phyloP scores from a whole-genome alignment of 2,329 filamentous ascomycete genomes.

The Akanthomyces muscarius region DNA sequence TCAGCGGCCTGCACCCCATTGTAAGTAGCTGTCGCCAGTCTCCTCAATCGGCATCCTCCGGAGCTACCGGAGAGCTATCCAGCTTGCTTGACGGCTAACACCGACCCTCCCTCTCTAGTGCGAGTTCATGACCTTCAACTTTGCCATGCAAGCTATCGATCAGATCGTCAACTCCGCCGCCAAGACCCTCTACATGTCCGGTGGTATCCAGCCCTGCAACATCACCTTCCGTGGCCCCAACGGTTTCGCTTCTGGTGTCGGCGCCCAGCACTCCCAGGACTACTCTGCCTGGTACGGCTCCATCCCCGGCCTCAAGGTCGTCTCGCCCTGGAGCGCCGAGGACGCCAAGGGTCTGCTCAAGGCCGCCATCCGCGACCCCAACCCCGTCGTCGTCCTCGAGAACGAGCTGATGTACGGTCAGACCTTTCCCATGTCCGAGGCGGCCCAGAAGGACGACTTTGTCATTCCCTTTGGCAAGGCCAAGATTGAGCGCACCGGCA shows the following conservation, averaged over 20 bases:
- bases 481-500: constrained; percentile 95
- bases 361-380: constrained; percentile 95
- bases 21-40: constrained; percentile 52
- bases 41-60: background rate
- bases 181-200: constrained; percentile 99
- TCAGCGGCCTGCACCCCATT: constrained; percentile 90
- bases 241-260: constrained; percentile 94
- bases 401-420: constrained; percentile 92
- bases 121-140: constrained; percentile 99
- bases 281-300: constrained; percentile 99
- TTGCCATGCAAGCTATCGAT: constrained; percentile 99
- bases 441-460: constrained; percentile 92
- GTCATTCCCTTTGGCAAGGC: constrained; percentile 97
- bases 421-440: constrained; percentile 94
- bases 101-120: constrained; percentile 49
- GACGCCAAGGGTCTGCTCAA: constrained; percentile 98
- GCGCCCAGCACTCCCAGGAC: constrained; percentile 97
- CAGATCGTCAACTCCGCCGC: constrained; percentile 98
- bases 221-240: constrained; percentile 99
- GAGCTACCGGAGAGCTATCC: background rate
- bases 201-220: constrained; percentile 98
- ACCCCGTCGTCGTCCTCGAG: constrained; percentile 88
- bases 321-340: constrained; percentile 92
- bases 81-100: constrained; percentile 6
- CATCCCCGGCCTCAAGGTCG: constrained; percentile 95